Base-by-base conservation (phyloP, 768 basidiomycete genomes). In the Trametes coccinea region DNA sequence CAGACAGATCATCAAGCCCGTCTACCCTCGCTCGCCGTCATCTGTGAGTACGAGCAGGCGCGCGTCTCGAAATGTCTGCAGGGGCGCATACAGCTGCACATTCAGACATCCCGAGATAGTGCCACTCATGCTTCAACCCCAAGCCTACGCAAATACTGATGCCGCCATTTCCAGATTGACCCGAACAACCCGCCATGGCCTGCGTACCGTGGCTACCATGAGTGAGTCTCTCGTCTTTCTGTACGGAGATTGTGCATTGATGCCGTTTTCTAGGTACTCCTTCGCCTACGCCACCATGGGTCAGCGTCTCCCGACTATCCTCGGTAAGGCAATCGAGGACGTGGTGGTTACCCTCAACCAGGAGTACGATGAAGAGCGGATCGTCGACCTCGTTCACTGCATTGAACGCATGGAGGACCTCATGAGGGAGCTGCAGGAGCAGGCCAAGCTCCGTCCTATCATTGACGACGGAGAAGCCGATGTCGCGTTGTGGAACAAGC, bases 281-380 rank as follows among this genome's bases (percentile, higher is more conserved):
- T 92, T 92, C 70, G 89, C 88, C 41, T 85, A 95, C 75, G 95
- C 93, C 34, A 96, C 95, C 3, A 97, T 97, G 95, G 92, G 93
- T 62, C 87, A 90, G n/a, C 88, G 95, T 49, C 84, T 97, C 29
- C 95, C 95, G 2, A 96, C 95, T 43, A 98, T 98, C 65, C 80
- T 97, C 50, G 93, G 93, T 65, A 98, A 97, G 77, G 95, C 92
- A 11, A 95, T 97, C 69, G 94, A 95, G 69, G 95, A 98, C 71
- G 81, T 88, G 8, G 90, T 89, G 56, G 84, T 87, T 67, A 97
- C 95, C 30, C 83, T 97, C 67, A 96, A 97, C 75, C 87, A 89
- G 5, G 82, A 93, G 74, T 89, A 84, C 44, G 79, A 84, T 27
- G 95, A 96, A 72, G 93, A 97, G 64, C 80, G 79, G 47, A 84